phyloP scores from a whole-genome alignment of 345 rosid genomes.

The Bruguiera parviflora region DNA sequence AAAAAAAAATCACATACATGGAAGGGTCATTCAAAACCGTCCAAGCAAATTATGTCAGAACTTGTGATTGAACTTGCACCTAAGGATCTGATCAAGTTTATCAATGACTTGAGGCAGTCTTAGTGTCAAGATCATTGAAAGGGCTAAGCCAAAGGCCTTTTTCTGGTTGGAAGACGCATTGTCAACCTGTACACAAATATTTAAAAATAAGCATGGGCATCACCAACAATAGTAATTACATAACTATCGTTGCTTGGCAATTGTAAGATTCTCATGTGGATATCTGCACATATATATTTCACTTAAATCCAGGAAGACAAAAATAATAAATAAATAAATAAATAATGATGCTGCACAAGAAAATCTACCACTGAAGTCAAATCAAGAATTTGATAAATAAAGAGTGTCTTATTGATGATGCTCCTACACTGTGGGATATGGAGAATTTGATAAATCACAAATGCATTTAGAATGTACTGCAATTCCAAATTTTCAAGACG shows the following conservation, averaged over 20 bases:
- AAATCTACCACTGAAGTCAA: background rate
- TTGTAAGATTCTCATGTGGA: background rate
- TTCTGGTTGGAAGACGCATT: slow-evolving; percentile 62
- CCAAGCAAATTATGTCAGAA: background rate
- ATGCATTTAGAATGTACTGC: background rate
- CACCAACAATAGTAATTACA: background rate
- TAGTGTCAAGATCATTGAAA: slow-evolving; percentile 78
- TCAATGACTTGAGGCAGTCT: slow-evolving; percentile 93
- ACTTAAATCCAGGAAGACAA: background rate
- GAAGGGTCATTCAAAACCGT: background rate
- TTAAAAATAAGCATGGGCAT: background rate
- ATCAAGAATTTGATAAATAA: no score
- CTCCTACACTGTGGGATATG: no score
- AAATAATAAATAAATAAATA: background rate
- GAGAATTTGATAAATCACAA: no score
- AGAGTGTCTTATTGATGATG: no score
- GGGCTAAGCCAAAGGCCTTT: slow-evolving; percentile 79
- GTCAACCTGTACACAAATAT: slow-evolving; percentile 57
- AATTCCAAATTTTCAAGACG: background rate
- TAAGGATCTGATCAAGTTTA: slow-evolving; percentile 84
- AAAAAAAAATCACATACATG: slow-evolving; percentile 7
- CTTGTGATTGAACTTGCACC: slow-evolving; percentile 38
- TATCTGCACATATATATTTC: background rate
- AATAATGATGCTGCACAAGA: background rate
- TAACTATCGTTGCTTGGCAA: background rate